Conservation (phyloP, 2,329 filamentous ascomycete species). For the Simplicillium aogashimaense region DNA sequence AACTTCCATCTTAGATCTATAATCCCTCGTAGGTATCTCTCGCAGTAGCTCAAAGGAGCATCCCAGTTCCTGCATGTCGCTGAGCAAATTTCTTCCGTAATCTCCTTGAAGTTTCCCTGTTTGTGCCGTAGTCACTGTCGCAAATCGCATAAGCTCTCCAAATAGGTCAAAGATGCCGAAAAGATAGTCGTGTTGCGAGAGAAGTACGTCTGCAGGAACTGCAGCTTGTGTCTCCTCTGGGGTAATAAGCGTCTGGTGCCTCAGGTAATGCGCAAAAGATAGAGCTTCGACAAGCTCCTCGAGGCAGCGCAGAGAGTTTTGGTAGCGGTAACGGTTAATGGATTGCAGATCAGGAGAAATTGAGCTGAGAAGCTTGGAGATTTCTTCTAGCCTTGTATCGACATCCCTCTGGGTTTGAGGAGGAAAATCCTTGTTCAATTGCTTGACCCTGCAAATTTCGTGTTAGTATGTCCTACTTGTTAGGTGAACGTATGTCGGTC, state of each 20-base stretch:
- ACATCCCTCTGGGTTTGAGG: slow-evolving; percentile 61
- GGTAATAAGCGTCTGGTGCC: slow-evolving; percentile 63
- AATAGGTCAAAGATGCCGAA: slow-evolving; percentile 89
- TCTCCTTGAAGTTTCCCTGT: slow-evolving; percentile 42
- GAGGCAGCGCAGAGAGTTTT: slow-evolving; percentile 68
- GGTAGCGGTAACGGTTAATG: slow-evolving; percentile 76
- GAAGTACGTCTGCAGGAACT: slow-evolving; percentile 42
- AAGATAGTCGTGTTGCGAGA: slow-evolving; percentile 78
- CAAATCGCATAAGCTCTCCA: slow-evolving; percentile 95
- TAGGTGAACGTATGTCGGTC: background rate
- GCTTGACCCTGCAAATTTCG: slow-evolving; percentile 46
- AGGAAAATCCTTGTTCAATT: slow-evolving; percentile 53
- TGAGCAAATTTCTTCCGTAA: slow-evolving; percentile 52
- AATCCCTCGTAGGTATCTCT: slow-evolving; percentile 45
- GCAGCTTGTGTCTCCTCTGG: slow-evolving; percentile 46
- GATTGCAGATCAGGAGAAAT: slow-evolving; percentile 66
- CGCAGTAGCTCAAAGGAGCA: slow-evolving; percentile 66
- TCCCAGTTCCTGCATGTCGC: slow-evolving; percentile 71
- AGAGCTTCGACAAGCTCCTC: slow-evolving; percentile 94
- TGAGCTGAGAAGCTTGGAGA: slow-evolving; percentile 55
- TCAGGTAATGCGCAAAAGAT: slow-evolving; percentile 81
- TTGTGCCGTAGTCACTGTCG: slow-evolving; percentile 77
- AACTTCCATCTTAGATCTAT: slow-evolving; percentile 71
- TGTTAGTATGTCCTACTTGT: background rate
- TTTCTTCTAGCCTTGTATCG: slow-evolving; percentile 57